Evolutionary conservation across 2,329 filamentous ascomycete genomes (phyloP), one percentile per base, ranked within the genome.

Genomic region (Trichoderma sp.): DNA sequence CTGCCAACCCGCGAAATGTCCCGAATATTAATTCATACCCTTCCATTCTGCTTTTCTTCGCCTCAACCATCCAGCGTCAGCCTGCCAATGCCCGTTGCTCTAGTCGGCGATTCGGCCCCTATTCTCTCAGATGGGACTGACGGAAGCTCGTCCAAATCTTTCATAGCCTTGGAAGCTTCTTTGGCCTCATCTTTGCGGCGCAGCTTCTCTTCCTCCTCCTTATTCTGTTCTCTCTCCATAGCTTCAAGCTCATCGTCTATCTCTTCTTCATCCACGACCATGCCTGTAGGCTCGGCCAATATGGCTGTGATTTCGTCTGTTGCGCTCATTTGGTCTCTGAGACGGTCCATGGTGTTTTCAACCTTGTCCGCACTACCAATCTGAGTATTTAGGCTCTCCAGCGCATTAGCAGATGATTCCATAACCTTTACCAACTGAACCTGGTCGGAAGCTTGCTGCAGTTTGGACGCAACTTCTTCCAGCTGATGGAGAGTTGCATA

Each of bases 191-290:
- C 67, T 7, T 28, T 62, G 57, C 67, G 84, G 69, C 84, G 79
- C 32, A 82, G 74, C 88, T 85, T 47, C 80, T 83, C 82, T 72
- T 85, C 83, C 71, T 89, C 86, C 78, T 88, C 87, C 77, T 84
- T 84, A 74, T 78, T 82, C 76, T 89, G 87, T 74, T 89, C 85
- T 39, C 79, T 84, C 81, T 95, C 90, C 83, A 99, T 84, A 4
- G 86, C 90, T 75, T 92, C 92, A 61, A 98, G 86, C 83, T 98
- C 95, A 73, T 95, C 92, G 76, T 98, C 94, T 70, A 98, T 89
- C 80, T 97, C 95, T 24, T 79, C 86, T 78, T 97, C 95, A 79
- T 97, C 93, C 36, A 97, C 85, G 1, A 80, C 81, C 53, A 76
- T 79, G 15, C 82, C 83, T 14, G 83, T 85, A 6, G 78, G 76